These are phyloP conservation scores for Trichophyton verrucosum DNA, from an alignment of 2,329 filamentous ascomycete species.

Conservation along the genomic window DNA sequence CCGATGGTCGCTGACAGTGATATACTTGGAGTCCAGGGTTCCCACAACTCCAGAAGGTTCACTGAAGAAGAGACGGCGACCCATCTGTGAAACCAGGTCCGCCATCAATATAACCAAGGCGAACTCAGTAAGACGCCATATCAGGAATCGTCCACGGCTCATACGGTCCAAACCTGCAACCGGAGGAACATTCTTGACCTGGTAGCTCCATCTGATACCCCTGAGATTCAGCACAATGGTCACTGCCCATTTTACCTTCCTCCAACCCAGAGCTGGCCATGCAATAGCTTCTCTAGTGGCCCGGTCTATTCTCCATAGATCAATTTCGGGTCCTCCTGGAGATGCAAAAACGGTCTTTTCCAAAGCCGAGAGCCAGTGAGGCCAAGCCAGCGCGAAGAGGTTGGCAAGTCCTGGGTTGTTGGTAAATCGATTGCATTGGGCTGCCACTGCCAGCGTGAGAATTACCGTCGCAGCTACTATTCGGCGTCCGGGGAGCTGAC, in stretches of 20 bases:
- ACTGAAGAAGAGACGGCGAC: background rate
- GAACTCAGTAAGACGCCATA: background rate
- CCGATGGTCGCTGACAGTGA: background rate
- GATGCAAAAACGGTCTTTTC: background rate
- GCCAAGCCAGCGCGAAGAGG: background rate
- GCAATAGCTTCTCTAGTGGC: background rate
- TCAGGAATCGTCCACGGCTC: background rate
- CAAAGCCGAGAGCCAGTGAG: background rate
- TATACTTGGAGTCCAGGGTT: background rate
- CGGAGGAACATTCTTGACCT: background rate
- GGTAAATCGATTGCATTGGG: background rate
- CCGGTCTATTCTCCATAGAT: background rate
- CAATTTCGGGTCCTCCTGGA: background rate
- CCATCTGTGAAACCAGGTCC: background rate
- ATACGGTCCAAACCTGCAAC: background rate
- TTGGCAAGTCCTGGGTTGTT: background rate
- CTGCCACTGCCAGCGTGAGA: background rate
- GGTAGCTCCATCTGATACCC: slow-evolving; percentile 1
- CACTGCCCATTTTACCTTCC: background rate
- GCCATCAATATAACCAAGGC: background rate
- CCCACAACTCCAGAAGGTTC: background rate
- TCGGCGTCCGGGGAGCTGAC: background rate
- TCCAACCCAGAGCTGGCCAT: background rate
- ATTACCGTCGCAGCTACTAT: background rate
- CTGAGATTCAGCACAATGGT: background rate